A percentile compares a stretch with the other conserved stretches of the same genome.
These are phyloP conservation scores for Boletus semigastroideus DNA, from an alignment of 1,284 basidiomycete species.

Conservation along the genomic window DNA sequence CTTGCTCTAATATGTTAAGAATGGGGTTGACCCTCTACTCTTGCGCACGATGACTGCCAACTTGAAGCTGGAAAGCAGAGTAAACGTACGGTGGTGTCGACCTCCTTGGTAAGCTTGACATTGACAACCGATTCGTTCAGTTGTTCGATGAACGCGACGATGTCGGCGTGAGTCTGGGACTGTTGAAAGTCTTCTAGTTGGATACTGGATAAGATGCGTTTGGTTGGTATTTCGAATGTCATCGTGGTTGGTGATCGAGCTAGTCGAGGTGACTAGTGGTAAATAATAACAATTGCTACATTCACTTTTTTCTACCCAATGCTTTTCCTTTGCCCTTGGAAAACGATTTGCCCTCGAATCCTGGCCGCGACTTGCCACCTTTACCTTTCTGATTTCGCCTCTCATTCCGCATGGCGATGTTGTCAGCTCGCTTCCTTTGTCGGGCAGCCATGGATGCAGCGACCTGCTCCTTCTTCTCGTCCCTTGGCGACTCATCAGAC, in stretches of 20 bases:
- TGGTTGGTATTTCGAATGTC: too few species aligned
- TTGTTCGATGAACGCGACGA: conserved; percentile 67
- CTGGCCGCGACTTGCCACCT: conserved; percentile 66
- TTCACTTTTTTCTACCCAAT: conserved; percentile 16
- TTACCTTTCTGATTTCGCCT: conserved; percentile 66
- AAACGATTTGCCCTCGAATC: conserved; percentile 80
- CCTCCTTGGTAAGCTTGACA: conserved; percentile 69
- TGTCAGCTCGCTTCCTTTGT: conserved; percentile 87
- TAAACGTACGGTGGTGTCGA: conserved; percentile 43
- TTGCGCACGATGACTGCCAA: conserved; percentile 5
- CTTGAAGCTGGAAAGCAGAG: neutral
- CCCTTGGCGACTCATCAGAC: conserved; percentile 48
- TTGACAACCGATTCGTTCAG: conserved; percentile 81
- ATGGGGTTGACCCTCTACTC: conserved; percentile 63
- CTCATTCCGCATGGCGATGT: conserved; percentile 81
- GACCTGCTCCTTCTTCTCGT: conserved; percentile 79
- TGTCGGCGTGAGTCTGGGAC: conserved; percentile 68
- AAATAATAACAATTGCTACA: too few species aligned
- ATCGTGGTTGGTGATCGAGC: conserved; percentile 10
- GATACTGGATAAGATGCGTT: conserved; percentile 59
- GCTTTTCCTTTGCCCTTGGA: conserved; percentile 39
- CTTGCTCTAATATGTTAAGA: conserved; percentile 62
- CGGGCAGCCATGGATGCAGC: conserved; percentile 72
- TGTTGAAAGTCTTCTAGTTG: conserved; percentile 75
- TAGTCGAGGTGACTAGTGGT: neutral